Evolutionary conservation across 164 flowering plant species (phyloP), one percentile per base, ranked within the genome.

Genomic region (Protea cynaroides): DNA sequence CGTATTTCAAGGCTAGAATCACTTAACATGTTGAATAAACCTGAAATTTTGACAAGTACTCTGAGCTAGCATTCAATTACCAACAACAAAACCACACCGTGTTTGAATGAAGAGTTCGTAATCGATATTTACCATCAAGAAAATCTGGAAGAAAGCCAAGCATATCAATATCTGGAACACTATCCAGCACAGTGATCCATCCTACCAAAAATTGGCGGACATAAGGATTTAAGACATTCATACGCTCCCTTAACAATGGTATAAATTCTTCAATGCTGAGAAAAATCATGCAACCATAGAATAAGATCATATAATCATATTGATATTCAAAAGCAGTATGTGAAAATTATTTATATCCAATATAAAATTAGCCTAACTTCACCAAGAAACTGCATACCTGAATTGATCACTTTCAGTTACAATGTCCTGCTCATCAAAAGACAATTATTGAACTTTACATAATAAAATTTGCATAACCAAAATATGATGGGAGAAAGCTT

Each of bases 121-220:
- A 17, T 15, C 21, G 8, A 64, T 25, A 68, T 53, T 79, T 84
- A 95, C 99, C 99, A 85, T 95, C 99, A 68, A 94, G 97, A 80
- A 94, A 94, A 83, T 94, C 97, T 58, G 99, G 99, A 78, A 94
- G 99, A 70, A 94, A 94, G 62, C 99, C 99, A 75, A 94, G 82
- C 99, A 94, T 91, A 70, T 94, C 99, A 62, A 94, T 91, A 68
- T 91, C 97, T 25, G 99, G 99, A 73, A 91, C 97, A 78, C 99
- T 89, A 72, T 94, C 99, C 74, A 94, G 71, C 10, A 91, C 99
- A 64, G 97, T 94, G 64, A 94, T 91, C 99, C 99, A 94, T 75
- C 99, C 99, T 29, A 94, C 96, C 81, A 91, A 81, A 82, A 94
- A 94, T 67, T 94, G 97, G 54, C 97, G 96, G 37, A 92, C 97